These are phyloP conservation scores for Ophiostoma perfectum DNA, from an alignment of 2,329 filamentous ascomycete species.

Conservation along the genomic window DNA sequence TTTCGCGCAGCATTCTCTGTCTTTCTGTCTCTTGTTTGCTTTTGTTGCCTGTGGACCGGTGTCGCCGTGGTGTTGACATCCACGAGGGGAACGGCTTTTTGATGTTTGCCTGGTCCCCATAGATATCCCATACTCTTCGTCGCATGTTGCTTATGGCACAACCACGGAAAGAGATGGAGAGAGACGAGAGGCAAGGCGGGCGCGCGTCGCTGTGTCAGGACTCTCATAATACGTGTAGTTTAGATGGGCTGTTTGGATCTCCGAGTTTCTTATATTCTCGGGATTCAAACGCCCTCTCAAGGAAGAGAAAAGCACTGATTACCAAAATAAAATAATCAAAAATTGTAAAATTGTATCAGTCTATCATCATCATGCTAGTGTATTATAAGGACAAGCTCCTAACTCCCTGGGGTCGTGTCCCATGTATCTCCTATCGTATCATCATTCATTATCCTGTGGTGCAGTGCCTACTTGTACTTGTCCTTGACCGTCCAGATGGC, in stretches of 20 bases:
- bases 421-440: no score
- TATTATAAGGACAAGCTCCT: no score
- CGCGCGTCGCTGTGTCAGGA: no score
- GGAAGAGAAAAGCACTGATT: neutral
- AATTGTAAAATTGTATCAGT: constrained; percentile 7
- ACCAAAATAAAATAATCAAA: constrained; percentile 17
- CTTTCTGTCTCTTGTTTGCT: constrained; percentile 1
- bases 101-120: constrained; percentile 56
- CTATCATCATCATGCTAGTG: neutral
- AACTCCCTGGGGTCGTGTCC: no score
- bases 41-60: neutral
- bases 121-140: constrained; percentile 42
- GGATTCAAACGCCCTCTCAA: no score
- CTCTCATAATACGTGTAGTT: no score
- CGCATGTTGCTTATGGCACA: constrained; percentile 42
- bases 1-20: neutral
- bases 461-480: constrained; percentile 26
- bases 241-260: no score
- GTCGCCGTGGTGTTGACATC: constrained; percentile 59
- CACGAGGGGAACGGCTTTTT: constrained; percentile 64
- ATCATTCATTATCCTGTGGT: no score
- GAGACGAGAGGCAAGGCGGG: neutral
- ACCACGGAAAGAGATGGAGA: constrained; percentile 28
- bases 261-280: no score
- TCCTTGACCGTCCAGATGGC: constrained; percentile 50